Evolutionary conservation across 176 grass and related monocot species (phyloP).

Genomic region (Aegilops sharonensis): DNA sequence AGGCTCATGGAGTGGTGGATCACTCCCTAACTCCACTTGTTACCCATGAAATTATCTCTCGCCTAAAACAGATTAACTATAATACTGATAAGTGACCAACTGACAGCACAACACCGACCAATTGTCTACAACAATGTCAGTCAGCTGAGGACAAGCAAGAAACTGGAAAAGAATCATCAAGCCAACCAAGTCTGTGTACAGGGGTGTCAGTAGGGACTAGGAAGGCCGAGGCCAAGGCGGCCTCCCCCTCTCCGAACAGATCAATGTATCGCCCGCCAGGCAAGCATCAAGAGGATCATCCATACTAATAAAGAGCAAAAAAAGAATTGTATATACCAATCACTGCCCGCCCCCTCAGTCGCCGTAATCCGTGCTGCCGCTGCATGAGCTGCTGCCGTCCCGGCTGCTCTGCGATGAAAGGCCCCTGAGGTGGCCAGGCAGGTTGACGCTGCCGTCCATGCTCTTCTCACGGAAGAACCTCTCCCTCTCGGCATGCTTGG

Average conservation of each 20-base stretch:
- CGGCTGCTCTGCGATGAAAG: constrained; percentile 41
- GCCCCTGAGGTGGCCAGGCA: constrained; percentile 59
- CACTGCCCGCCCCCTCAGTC: constrained; percentile 35
- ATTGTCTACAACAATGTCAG: constrained; percentile 21
- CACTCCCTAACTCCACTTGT: background rate
- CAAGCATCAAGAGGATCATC: background rate
- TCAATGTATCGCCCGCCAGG: constrained; percentile 29
- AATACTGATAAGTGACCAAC: background rate
- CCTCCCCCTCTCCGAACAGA: background rate
- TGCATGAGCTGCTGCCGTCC: constrained; percentile 66
- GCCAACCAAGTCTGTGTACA: constrained; percentile 39
- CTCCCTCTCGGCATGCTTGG: constrained; percentile 79
- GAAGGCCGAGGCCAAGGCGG: background rate
- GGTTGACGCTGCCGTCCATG: constrained; percentile 30
- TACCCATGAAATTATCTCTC: background rate
- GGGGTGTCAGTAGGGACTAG: constrained; percentile 34
- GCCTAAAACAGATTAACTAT: background rate
- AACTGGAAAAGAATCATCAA: constrained; percentile 32
- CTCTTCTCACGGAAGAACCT: constrained; percentile 78
- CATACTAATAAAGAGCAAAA: constrained; percentile 12
- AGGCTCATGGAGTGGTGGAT: background rate
- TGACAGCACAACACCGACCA: background rate
- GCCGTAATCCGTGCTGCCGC: constrained; percentile 78
- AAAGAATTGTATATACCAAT: constrained; percentile 30
- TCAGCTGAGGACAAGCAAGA: background rate